Conservation (phyloP, 768 basidiomycete genomes). For the Candolleomyces efflorescens region DNA sequence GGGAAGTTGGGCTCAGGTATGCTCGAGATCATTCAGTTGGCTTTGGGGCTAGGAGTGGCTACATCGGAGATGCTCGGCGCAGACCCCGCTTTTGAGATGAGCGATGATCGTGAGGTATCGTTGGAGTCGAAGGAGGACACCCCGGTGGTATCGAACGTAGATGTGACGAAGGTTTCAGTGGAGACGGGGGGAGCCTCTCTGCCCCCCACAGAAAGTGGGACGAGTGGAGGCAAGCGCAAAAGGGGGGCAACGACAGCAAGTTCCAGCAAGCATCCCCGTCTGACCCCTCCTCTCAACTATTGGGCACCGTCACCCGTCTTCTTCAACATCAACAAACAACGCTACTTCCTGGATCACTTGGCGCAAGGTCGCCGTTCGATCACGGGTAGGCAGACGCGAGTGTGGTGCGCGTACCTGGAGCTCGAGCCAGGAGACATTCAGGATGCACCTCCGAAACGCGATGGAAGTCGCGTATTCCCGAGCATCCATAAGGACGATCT, state of each 20-base stretch:
- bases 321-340: background rate
- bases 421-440: background rate
- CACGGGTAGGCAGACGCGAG: background rate
- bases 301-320: background rate
- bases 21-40: background rate
- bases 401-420: background rate
- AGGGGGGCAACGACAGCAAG: background rate
- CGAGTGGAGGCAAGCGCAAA: too few species aligned
- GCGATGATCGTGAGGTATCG: background rate
- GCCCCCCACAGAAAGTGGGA: too few species aligned
- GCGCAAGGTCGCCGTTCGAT: background rate
- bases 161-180: too few species aligned
- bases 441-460: too few species aligned
- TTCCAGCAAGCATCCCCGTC: background rate
- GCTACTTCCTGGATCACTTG: background rate
- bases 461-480: too few species aligned
- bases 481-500: background rate
- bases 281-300: background rate
- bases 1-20: background rate
- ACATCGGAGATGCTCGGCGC: background rate
- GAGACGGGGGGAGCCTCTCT: too few species aligned
- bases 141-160: too few species aligned
- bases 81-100: background rate
- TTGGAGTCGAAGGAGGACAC: background rate
- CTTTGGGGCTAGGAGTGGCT: background rate